A percentile compares a stretch with the other conserved stretches of the same genome.
These are phyloP conservation scores for Claviceps pazoutovae DNA, from an alignment of 2,329 filamentous ascomycete species.

Conservation along the genomic window DNA sequence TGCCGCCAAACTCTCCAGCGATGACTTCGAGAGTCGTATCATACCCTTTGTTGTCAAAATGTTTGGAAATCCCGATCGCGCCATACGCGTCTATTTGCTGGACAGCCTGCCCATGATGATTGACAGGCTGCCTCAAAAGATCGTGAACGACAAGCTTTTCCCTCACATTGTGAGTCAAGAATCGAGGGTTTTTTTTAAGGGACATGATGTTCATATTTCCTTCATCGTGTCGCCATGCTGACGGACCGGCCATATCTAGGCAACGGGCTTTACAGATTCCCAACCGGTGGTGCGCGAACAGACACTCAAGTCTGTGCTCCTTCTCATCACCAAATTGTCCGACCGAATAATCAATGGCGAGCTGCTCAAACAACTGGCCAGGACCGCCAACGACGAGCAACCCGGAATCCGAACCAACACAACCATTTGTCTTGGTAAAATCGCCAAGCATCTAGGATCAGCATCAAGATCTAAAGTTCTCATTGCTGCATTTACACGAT, in stretches of 20 bases:
- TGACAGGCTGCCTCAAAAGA: slow-evolving; percentile 71
- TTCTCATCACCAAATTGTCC: slow-evolving; percentile 76
- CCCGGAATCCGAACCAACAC: slow-evolving; percentile 96
- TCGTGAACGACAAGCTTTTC: slow-evolving; percentile 94
- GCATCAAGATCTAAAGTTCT: slow-evolving; percentile 78
- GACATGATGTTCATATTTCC: not conserved
- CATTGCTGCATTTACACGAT: slow-evolving; percentile 79
- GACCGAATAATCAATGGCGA: slow-evolving; percentile 92
- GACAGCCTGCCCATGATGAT: slow-evolving; percentile 87
- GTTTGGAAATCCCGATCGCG: slow-evolving; percentile 83
- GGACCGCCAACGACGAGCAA: slow-evolving; percentile 94
- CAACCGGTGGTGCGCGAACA: slow-evolving; percentile 89
- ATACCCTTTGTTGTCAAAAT: slow-evolving; percentile 76
- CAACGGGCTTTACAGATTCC: slow-evolving; percentile 87
- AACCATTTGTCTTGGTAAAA: slow-evolving; percentile 92
- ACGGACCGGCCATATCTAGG: slow-evolving; percentile 28
- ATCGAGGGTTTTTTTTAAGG: not conserved
- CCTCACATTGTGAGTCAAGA: slow-evolving; percentile 63
- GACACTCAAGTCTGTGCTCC: slow-evolving; percentile 85
- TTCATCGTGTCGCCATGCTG: not conserved
- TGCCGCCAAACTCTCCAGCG: slow-evolving; percentile 67
- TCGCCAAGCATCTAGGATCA: slow-evolving; percentile 73
- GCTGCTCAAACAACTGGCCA: slow-evolving; percentile 76
- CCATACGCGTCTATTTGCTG: slow-evolving; percentile 77
- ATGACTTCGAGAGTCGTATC: slow-evolving; percentile 77